phyloP scores from a whole-genome alignment of 352 stramenopile species.

The Phytophthora capsici region DNA sequence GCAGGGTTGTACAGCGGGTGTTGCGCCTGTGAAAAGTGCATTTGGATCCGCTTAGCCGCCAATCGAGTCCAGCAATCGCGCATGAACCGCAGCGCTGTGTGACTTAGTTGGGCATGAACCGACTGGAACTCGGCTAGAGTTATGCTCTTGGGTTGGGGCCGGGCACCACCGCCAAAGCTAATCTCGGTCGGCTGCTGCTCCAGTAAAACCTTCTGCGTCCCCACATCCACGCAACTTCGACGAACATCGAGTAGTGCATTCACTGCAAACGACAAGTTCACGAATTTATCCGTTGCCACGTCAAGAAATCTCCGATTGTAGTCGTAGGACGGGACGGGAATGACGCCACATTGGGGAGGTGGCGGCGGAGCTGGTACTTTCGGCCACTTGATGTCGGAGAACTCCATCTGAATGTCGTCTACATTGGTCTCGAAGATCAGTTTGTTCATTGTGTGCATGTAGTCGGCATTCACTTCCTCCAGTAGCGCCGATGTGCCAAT shows the following conservation, averaged over 20 bases:
- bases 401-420: constrained; percentile 65
- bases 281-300: constrained; percentile 68
- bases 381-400: constrained; percentile 58
- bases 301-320: constrained; percentile 74
- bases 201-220: constrained; percentile 66
- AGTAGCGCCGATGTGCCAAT: constrained; percentile 71
- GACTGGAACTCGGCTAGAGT: constrained; percentile 77
- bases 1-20: constrained; percentile 66
- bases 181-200: constrained; percentile 73
- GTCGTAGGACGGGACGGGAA: constrained; percentile 60
- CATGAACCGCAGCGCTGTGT: constrained; percentile 77
- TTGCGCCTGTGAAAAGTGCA: constrained; percentile 60
- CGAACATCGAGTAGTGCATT: constrained; percentile 78
- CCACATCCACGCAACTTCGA: constrained; percentile 70
- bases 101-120: constrained; percentile 71
- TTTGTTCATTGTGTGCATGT: constrained; percentile 94
- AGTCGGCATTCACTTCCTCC: constrained; percentile 92
- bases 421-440: constrained; percentile 88
- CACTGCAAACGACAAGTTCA: constrained; percentile 76
- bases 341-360: constrained; percentile 58
- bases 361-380: constrained; percentile 20
- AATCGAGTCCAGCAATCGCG: constrained; percentile 79
- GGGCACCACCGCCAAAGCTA: constrained; percentile 48
- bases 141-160: constrained; percentile 60
- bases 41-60: constrained; percentile 77